Evolutionary conservation across 2,329 filamentous ascomycete species (phyloP), one percentile per base, ranked within the genome.

Genomic region (Pestalotiopsis sp.): DNA sequence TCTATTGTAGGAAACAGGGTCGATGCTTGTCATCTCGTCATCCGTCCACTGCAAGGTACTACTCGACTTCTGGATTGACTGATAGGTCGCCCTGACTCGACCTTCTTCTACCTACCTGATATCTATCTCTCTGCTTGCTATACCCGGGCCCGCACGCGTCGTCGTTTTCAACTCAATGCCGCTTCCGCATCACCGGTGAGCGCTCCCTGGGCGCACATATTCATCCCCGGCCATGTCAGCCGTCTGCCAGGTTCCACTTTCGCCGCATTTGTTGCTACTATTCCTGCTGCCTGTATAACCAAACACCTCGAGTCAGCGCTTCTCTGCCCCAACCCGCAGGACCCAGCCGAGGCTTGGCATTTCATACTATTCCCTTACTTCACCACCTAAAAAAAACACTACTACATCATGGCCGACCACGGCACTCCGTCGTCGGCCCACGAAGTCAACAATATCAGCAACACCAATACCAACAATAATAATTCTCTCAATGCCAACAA

Each of bases 371-470:
- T 4, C 57, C 6, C 27, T n/a, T 36, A 36, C 25, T 27, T 62
- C 59, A 9, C 59, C 25, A 20, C 14, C 23, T 20, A 20, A 14
- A 20, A 27, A 27, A 31, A 7, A 31, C 7, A 31, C 27, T 31
- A 31, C n/a, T 20, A 25, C 52, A 31, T 67, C 17, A 52, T 69
- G 67, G 63, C 68, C 57, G 69, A 67, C 65, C 61, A 69, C 62
- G 67, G 52, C n/a, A 69, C 68, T 45, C 68, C 68, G 62, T 67
- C 57, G 62, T 68, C 68, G 66, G 63, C 61, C 56, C 61, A 69
- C 65, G 65, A 67, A 59, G 56, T 23, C 58, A 45, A 49, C 58
- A 49, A 23, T 25, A 62, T 27, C 68, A 61, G n/a, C 67, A 52
- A 39, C 68, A 61, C 13, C 59, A 61, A 61, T 36, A 61, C 5